Evolutionary conservation across 352 stramenopile genomes (phyloP).

Genomic region (Blastocystis hominis): DNA sequence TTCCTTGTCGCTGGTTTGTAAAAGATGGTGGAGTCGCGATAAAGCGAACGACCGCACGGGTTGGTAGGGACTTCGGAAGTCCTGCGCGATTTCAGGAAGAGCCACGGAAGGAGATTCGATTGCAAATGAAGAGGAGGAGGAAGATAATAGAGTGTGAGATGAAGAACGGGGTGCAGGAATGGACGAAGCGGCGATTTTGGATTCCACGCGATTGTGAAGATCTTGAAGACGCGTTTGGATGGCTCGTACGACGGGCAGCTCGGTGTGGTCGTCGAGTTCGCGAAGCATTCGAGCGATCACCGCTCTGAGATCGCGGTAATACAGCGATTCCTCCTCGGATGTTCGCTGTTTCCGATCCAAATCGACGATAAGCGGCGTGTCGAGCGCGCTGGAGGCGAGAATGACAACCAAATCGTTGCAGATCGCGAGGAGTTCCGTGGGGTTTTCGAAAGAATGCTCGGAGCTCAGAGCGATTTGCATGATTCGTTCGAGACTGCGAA

Average conservation of each 20-base stretch:
- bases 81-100: not conserved
- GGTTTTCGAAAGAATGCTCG: not conserved
- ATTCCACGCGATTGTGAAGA: too few relatives aligned
- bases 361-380: not conserved
- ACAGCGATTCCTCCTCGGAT: too few relatives aligned
- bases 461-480: not conserved
- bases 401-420: not conserved
- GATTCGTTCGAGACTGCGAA: not conserved
- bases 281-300: too few relatives aligned
- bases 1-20: not conserved
- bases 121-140: too few relatives aligned
- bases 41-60: not conserved
- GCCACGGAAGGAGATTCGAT: not conserved
- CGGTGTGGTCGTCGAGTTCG: too few relatives aligned
- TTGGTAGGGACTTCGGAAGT: not conserved
- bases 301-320: too few relatives aligned
- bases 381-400: not conserved
- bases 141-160: too few relatives aligned
- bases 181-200: too few relatives aligned
- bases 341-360: not conserved
- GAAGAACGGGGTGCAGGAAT: too few relatives aligned
- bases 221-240: too few relatives aligned
- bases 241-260: too few relatives aligned
- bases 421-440: not conserved
- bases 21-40: not conserved